Base-by-base conservation (phyloP, 2,329 filamentous ascomycete species). In the Fusarium globosum region DNA sequence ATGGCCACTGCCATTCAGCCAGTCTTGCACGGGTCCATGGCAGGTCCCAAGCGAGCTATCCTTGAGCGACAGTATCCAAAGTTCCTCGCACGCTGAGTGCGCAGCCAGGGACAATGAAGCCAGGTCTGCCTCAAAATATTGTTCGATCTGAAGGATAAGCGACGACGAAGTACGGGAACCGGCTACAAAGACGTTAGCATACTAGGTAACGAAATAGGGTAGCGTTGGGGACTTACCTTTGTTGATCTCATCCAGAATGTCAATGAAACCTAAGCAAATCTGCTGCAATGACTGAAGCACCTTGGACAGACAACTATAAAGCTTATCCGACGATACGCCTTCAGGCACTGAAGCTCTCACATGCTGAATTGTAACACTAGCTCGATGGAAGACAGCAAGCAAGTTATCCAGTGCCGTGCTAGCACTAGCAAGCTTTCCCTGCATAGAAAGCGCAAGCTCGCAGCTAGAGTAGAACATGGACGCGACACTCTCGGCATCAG, bases 191-290 rank as follows among this genome's bases (percentile, higher is more conserved):
- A 11, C 3, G 7, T 56, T 56, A 56, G 52, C 4, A 30, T 7
- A 20, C 15, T 1, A 3, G 5, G 4, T 5, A 4, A 6, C 18
- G 6, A 20, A 15, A 3, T 1, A 14, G 5, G 2, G 2, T 23
- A 30, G 4, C 8, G 1, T 4, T 14, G 2, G 11, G 11, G 26
- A 23, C 38, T 33, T 0, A 43, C 52, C 38, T 42, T 56, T 56
- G 12, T 56, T 56, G 20, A 56, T 43, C 15, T 56, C 52, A 33
- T 56, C 52, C 16, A 56, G 2, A 4, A 56, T 56, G 15, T 56
- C 52, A 21, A 56, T 56, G 15, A 56, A 56, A 0, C 52, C 52
- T 12, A 56, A 2, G 1, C 52, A 56, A 56, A 56, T 56, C 21
- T 56, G 52, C 12, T 56, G 52, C 26, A 56, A 30, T 0, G 52